Evolutionary conservation across 78 protist genomes (phyloP), one percentile per base, ranked within the genome.

Genomic region (Tieghemostelium lacteum): DNA sequence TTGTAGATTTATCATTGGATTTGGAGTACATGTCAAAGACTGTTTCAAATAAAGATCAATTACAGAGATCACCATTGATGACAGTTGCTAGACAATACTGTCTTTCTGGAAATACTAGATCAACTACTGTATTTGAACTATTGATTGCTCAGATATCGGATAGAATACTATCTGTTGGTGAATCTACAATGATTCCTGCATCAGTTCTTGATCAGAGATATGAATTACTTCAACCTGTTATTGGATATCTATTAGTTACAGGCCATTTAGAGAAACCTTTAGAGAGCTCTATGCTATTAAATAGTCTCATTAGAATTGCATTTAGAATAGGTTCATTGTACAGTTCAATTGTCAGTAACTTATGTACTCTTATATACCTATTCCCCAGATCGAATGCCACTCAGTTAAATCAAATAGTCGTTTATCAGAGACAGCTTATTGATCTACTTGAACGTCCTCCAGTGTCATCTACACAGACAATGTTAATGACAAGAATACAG

Each of bases 391-490:
- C 52, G 10, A 33, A 33, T 64, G 14, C 20, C 14, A 22, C 28
- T 63, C 2, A 33, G 4, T 22, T 26, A 31, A 36, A 31, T 37
- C 52, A 36, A 67, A 40, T 20, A 31, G 29, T 71, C 31, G 45
- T 50, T 14, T 71, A 24, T 52, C 26, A 50, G 45, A 10, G 76
- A 16, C 76, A 80, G 14, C 8, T 80, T 20, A 64, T 77, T 20
- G 88, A 78, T n/a, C 33, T 78, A 24, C 24, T 78, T 66, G 50
- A 75, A 45, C 66, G 52, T 6, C 61, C 74, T 34, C 52, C 74
- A 19, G 5, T 29, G 1, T 62, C 45, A 36, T 57, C 7, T 4
- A 20, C 6, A 57, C 17, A 22, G 16, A 4, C 3, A 14, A 22
- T 6, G 17, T 8, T 57, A n/a, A n/a, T n/a, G n/a, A n/a, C n/a